Evolutionary conservation across 2,329 filamentous ascomycete species (phyloP), one percentile per base, ranked within the genome.

Genomic region (Keithomyces neogunnii): DNA sequence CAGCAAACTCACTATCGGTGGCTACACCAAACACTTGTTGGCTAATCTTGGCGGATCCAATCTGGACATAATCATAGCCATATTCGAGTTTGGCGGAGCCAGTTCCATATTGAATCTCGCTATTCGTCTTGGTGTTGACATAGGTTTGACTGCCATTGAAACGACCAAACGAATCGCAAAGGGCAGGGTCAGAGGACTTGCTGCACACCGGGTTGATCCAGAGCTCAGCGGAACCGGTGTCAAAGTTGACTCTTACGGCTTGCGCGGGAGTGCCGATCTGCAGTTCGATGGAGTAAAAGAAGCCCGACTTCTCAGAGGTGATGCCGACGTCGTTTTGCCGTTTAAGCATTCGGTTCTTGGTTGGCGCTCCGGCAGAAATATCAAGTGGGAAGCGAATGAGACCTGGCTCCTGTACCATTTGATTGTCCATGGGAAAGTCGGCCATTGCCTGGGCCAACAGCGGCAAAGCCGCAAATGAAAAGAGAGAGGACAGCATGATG

Each of bases 181-280:
- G 62, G 0, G 49, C 40, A 1, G 57, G 55, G 32, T 68, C 59
- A 5, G 53, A 48, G 1, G 67, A 57, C 42, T 64, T 65, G 48
- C 56, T 57, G 56, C 70, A 73, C 6, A 64, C 59, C 5, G 70
- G 70, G 51, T 73, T 71, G 38, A 73, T 67, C 70, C 70, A 73
- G 4, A 71, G 62, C 56, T 73, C 69, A 7, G 63, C 60, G 3
- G 70, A 72, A 13, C 69, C 69, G 0, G 70, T 73, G 52, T 73
- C 70, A 47, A 73, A 64, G 53, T 68, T 64, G 53, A 73, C 67
- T 35, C 60, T 66, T 44, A 73, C 66, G 3, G 56, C 50, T 51
- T 72, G 68, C 4, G 62, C 60, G 4, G 70, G 70, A 0, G 64
- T 69, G 7, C 70, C 70, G 36, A 73, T 58, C 10, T 55, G 53